A percentile compares a stretch with the other conserved stretches of the same genome.
Conservation (phyloP, 805 yeast species). For the Alloascoidea hylecoeti region DNA sequence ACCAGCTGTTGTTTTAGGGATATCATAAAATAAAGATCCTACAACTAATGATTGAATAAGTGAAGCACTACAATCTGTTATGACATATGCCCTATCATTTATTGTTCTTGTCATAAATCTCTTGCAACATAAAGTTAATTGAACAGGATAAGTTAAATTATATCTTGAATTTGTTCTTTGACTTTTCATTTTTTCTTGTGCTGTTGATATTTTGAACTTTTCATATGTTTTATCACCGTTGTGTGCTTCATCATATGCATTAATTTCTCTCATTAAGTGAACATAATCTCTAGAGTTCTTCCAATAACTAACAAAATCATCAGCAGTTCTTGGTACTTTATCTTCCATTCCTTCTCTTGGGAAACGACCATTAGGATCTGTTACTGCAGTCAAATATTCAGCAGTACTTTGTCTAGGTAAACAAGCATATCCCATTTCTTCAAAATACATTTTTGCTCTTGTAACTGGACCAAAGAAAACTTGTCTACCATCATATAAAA, state of each 20-base stretch:
- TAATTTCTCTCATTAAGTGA: slow-evolving; percentile 29
- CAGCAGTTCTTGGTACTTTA: slow-evolving; percentile 44
- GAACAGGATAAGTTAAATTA: slow-evolving; percentile 29
- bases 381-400: slow-evolving; percentile 55
- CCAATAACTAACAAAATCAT: slow-evolving; percentile 52
- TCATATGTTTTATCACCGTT: slow-evolving; percentile 20
- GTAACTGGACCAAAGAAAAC: slow-evolving; percentile 48
- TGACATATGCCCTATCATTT: slow-evolving; percentile 41
- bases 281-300: slow-evolving; percentile 28
- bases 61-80: slow-evolving; percentile 31
- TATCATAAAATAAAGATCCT: slow-evolving; percentile 36
- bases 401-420: slow-evolving; percentile 61
- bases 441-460: slow-evolving; percentile 42
- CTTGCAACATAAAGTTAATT: slow-evolving; percentile 29
- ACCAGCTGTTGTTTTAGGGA: slow-evolving; percentile 27
- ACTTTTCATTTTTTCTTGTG: slow-evolving; percentile 22
- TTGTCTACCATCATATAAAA: slow-evolving; percentile 46
- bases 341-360: slow-evolving; percentile 31
- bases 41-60: slow-evolving; percentile 39
- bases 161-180: slow-evolving; percentile 25
- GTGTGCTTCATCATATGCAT: slow-evolving; percentile 19
- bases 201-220: slow-evolving; percentile 19
- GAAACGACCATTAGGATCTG: slow-evolving; percentile 50
- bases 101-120: slow-evolving; percentile 42
- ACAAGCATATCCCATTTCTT: slow-evolving; percentile 48